Conservation (phyloP, 306 rosid species). For the Vigna radiata region DNA sequence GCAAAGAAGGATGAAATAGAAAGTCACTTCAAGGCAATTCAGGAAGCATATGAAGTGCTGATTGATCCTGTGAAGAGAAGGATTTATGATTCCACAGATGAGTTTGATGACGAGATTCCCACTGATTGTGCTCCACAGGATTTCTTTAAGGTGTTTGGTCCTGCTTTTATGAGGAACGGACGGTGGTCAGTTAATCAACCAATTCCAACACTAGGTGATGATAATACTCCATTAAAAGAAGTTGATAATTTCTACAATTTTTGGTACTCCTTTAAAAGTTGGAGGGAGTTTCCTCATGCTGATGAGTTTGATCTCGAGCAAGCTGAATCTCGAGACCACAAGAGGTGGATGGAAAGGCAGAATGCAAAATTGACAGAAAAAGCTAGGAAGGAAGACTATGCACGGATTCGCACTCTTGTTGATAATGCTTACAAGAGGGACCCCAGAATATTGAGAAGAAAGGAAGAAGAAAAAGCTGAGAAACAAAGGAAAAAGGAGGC, state of each 20-base stretch:
- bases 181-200: slow-evolving; percentile 92
- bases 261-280: slow-evolving; percentile 93
- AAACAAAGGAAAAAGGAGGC: slow-evolving; percentile 92
- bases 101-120: slow-evolving; percentile 96
- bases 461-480: slow-evolving; percentile 88
- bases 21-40: slow-evolving; percentile 83
- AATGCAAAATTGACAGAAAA: slow-evolving; percentile 90
- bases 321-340: slow-evolving; percentile 96
- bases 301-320: slow-evolving; percentile 98
- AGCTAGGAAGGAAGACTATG: slow-evolving; percentile 94
- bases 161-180: slow-evolving; percentile 95
- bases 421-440: slow-evolving; percentile 96
- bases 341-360: slow-evolving; percentile 99
- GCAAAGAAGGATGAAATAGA: slow-evolving; percentile 92
- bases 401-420: slow-evolving; percentile 83
- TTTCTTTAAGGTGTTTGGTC: slow-evolving; percentile 91
- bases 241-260: slow-evolving; percentile 87
- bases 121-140: slow-evolving; percentile 93
- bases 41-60: slow-evolving; percentile 90
- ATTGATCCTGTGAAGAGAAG: slow-evolving; percentile 87
- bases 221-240: slow-evolving; percentile 63
- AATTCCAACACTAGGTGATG: slow-evolving; percentile 87
- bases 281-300: slow-evolving; percentile 99
- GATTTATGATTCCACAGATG: slow-evolving; percentile 96
- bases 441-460: slow-evolving; percentile 86